Base-by-base conservation (phyloP, 2,329 filamentous ascomycete species). In the Penicillium freii region DNA sequence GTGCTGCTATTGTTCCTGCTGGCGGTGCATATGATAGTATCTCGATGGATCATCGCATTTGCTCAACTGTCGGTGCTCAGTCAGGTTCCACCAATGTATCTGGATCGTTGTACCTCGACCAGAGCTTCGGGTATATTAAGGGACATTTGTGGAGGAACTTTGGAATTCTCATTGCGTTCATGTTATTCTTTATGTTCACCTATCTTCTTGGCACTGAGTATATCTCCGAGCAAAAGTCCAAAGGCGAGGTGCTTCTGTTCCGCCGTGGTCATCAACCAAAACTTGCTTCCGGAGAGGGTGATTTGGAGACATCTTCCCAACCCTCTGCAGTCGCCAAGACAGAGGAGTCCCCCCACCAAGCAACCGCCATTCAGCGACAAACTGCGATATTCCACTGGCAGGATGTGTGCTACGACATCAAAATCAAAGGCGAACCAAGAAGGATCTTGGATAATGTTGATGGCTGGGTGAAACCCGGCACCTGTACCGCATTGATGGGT, bases 161-260 rank as follows among this genome's bases (percentile, higher is more conserved):
- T 95, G 68, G 91, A 95, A 72, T 80, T 86, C 0, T 80, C 95
- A 27, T 88, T 93, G 82, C 82, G 90, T 62, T 95, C 95, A 5
- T 39, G 21, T 27, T 57, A 4, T 58, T 61, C 29, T 57, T 40
- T 39, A 53, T 31, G 43, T n/a, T 17, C 17, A 45, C 25, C 3
- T 34, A 36, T 54, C 40, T 49, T 2, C 8, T 34, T 15, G 50
- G 5, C 51, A 54, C 42, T 45, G 59, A 71, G 31, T 60, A 59
- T 10, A 66, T 70, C 5, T 62, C 68, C 1, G 61, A 64, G 21
- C 60, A 65, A 50, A 68, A 64, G 47, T 68, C 68, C 3, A 71
- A 68, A 53, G 69, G 68, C 5, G 67, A 70, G 45, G 66, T 71
- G 13, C 53, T 71, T 25, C 54, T 70, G 4, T 71, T 71, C 56